A percentile compares a stretch with the other conserved stretches of the same genome.
Evolutionary conservation across 495 filamentous ascomycete species (phyloP).

Genomic region (Aspergillus haitiensis): DNA sequence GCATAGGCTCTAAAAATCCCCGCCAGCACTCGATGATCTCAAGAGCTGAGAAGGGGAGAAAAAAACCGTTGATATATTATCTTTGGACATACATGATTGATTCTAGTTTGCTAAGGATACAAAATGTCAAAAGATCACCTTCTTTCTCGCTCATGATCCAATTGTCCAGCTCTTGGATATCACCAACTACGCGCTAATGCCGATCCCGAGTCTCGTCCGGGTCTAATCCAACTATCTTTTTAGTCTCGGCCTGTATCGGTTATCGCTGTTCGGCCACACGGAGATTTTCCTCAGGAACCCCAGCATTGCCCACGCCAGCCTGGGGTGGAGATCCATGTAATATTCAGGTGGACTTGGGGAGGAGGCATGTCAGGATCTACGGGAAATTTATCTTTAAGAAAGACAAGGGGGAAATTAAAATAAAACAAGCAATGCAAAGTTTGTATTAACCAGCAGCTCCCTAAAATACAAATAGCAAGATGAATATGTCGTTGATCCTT

Average conservation of each 20-base stretch:
- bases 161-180: neutral
- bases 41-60: neutral
- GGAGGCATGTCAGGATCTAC: neutral
- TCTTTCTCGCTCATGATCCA: neutral
- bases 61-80: neutral
- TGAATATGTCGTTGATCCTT: slow-evolving; percentile 11
- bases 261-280: slow-evolving; percentile 41
- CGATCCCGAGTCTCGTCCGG: slow-evolving; percentile 21
- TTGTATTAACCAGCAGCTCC: neutral
- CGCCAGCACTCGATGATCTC: neutral
- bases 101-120: neutral
- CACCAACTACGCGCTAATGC: neutral
- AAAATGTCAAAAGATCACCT: neutral
- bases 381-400: too few relatives aligned
- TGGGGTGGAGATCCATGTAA: neutral
- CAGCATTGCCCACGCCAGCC: neutral
- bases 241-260: slow-evolving; percentile 40
- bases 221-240: slow-evolving; percentile 21
- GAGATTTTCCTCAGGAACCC: slow-evolving; percentile 25
- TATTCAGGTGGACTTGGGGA: neutral
- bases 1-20: slow-evolving; percentile 15
- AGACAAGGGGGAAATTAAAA: neutral
- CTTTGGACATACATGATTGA: neutral
- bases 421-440: neutral
- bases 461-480: slow-evolving; percentile 13